Evolutionary conservation across 2,329 filamentous ascomycete genomes (phyloP), one percentile per base, ranked within the genome.

Genomic region (Botrytis fabae): DNA sequence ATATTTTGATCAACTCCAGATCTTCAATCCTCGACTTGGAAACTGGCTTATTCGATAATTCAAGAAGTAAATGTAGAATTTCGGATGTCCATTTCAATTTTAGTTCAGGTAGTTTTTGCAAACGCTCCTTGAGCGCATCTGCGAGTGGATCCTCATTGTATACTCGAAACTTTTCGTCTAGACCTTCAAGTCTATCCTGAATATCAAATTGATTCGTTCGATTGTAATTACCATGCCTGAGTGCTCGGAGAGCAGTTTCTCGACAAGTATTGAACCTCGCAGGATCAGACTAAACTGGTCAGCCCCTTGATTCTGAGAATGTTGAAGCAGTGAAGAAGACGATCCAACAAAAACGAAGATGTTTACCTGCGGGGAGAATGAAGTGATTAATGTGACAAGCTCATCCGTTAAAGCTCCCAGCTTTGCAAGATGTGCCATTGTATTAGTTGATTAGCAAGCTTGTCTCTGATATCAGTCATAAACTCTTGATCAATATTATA

Each of bases 121-220:
- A 81, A 51, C 92, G 86, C 61, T 81, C 79, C 57, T 85, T 83
- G 51, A 94, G 83, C 9, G 90, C 90, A 80, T 95, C 90, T 20
- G 94, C 93, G 40, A 98, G 84, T 57, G 89, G 89, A 78, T 98
- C 95, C 75, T 93, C 90, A 79, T 92, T 91, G 65, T 93, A 86
- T 71, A 98, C 87, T 46, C 90, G 88, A 78, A 98, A 96, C 78
- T 95, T 94, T 83, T 98, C 96, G 77, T 95, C 91, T 4, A 98
- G 85, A 1, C 93, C 93, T 66, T 89, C 85, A 2, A 95, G 85
- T 51, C 86, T 86, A 54, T 86, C 86, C 57, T 87, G 84, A 32
- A 95, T 88, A 62, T 92, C 90, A 79, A 95, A 95, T 76, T 93
- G 92, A 78, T 95, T 93, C 1, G 91, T 93, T 54, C 91, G 88